Evolutionary conservation across 768 basidiomycete species (phyloP), one percentile per base, ranked within the genome.

Genomic region (Tricholoma bakamatsutake): DNA sequence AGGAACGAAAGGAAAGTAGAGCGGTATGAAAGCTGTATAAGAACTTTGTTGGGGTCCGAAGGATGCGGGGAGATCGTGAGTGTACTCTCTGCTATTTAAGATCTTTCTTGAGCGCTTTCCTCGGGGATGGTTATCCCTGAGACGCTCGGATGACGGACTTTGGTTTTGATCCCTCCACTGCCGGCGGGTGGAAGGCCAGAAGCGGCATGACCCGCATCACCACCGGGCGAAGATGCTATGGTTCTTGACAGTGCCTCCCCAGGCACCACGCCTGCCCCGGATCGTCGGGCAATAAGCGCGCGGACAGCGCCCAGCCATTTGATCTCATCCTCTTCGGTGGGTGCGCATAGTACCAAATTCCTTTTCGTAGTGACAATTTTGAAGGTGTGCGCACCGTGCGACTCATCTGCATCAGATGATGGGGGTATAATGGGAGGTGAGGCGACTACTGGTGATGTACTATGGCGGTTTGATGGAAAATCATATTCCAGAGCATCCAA

Each of bases 311-410:
- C 93, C 47, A 99, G 76, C 97, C 97, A 99, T 70, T 89, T 91
- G 69, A 98, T 95, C 73, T 98, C 97, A 63, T 98, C 96, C 63
- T 98, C 97, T 69, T 99, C 97, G 56, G 81, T 87, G 13, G 97
- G 96, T 6, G 97, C 97, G 64, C 94, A 97, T 24, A 98, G 76
- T 52, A 96, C 70, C 56, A 93, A 74, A 15, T 90, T 88, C 57
- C 93, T 83, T 70, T 96, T 94, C 53, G 96, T 94, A 35, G 94
- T 97, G 61, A 98, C 87, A 54, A 98, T 88, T 73, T 97, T 94
- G 84, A 99, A 98, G 51, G 90, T 91, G 67, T 87, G 80, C 9
- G 71, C 69, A 21, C 72, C 70, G 51, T 71, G 73, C 31, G 72
- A 73, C 39, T 78, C 77, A 37, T 80, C 80, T 4, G 66, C 73